phyloP scores from a whole-genome alignment of 495 filamentous ascomycete genomes.

The Wilcoxina mikolae region DNA sequence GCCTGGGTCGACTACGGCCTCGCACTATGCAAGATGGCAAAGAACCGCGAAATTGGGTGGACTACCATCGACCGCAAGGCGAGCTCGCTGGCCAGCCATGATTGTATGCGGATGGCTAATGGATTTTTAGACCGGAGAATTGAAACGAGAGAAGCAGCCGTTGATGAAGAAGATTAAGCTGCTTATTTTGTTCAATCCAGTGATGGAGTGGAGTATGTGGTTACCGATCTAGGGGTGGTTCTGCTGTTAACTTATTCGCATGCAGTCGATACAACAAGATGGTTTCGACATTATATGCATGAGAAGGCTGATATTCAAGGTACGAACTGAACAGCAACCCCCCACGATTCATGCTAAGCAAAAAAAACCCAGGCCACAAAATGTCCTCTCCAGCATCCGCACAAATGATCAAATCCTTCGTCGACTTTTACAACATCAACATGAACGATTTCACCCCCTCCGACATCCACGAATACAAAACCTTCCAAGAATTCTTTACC shows the following conservation, averaged over 20 bases:
- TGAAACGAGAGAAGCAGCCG: conserved; percentile 31
- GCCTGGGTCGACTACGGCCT: conserved; percentile 5
- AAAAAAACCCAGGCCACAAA: neutral
- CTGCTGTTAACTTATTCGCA: too few relatives aligned
- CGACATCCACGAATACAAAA: conserved; percentile 25
- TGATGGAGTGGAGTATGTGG: conserved; percentile 33
- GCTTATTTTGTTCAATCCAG: conserved; percentile 32
- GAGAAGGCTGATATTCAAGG: conserved; percentile 4
- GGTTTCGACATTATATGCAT: neutral
- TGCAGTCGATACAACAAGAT: neutral
- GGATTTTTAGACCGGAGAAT: conserved; percentile 24
- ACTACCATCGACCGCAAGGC: conserved; percentile 28
- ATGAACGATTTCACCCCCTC: conserved; percentile 29
- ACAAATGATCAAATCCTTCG: conserved; percentile 26
- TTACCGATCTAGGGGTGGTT: too few relatives aligned
- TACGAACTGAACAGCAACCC: neutral
- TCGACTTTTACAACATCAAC: conserved; percentile 29
- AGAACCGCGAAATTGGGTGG: conserved; percentile 31
- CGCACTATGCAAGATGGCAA: neutral
- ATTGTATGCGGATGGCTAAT: neutral
- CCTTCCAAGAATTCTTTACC: conserved; percentile 32
- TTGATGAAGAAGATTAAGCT: conserved; percentile 34
- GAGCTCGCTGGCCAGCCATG: neutral
- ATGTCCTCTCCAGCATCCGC: conserved; percentile 10
- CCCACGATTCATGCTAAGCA: neutral